Percentiles rank a stretch among this genome's conserved stretches.
These are phyloP conservation scores for Aspergillus nidulans DNA, from an alignment of 495 filamentous ascomycete species.

Conservation along the genomic window DNA sequence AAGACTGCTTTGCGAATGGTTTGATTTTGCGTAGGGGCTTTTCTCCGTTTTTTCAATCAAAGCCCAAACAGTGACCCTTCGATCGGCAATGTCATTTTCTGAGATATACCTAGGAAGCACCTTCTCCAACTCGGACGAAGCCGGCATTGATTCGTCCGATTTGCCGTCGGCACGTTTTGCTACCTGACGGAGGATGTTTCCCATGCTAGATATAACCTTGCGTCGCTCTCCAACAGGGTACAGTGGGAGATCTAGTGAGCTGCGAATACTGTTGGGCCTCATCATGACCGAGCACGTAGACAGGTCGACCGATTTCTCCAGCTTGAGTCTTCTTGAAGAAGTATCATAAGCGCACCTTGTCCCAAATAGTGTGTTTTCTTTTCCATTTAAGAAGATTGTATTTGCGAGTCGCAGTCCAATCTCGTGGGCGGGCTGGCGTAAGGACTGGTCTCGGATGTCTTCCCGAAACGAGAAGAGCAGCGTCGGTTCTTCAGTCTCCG, in stretches of 20 bases:
- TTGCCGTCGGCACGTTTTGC: constrained; percentile 39
- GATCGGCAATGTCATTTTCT: constrained; percentile 37
- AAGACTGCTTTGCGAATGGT: constrained; percentile 20
- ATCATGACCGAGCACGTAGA: constrained; percentile 29
- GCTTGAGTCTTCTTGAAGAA: constrained; percentile 15
- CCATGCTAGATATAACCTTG: constrained; percentile 62
- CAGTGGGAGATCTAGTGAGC: constrained; percentile 46
- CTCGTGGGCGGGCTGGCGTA: constrained; percentile 19
- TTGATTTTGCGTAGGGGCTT: constrained; percentile 15
- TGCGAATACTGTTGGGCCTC: constrained; percentile 13
- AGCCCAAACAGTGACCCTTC: constrained; percentile 69
- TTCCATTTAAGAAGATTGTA: constrained; percentile 71
- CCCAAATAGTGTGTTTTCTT: constrained; percentile 54
- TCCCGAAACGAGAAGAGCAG: constrained; percentile 28
- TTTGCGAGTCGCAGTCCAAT: constrained; percentile 64
- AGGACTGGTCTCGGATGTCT: neutral
- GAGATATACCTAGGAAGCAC: constrained; percentile 58
- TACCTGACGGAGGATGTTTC: constrained; percentile 75
- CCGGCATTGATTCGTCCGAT: constrained; percentile 51
- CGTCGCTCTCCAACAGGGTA: constrained; percentile 61
- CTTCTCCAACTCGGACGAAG: constrained; percentile 71
- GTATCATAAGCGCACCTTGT: constrained; percentile 48
- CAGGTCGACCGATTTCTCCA: constrained; percentile 27
- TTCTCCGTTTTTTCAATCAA: constrained; percentile 45
- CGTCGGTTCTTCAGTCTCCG: constrained; percentile 29